Evolutionary conservation across 2,329 filamentous ascomycete species (phyloP).

Genomic region (Chaetomium sp.): DNA sequence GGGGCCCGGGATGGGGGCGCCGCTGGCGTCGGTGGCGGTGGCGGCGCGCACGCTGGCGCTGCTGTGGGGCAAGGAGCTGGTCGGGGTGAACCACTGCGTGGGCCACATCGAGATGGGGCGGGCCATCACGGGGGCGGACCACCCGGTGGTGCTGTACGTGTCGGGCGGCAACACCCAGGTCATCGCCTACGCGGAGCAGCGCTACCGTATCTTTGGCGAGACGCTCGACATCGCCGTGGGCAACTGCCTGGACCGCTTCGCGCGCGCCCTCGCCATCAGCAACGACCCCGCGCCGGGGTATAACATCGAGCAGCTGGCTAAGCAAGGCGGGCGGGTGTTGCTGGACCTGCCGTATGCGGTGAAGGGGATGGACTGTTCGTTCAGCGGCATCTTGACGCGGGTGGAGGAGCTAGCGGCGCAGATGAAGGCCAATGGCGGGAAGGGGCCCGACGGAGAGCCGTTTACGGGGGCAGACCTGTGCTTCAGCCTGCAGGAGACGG

Average conservation of each 20-base stretch:
- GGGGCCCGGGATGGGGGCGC: conserved; percentile 95
- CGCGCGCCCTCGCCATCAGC: conserved; percentile 83
- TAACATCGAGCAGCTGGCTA: conserved; percentile 94
- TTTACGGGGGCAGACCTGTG: conserved; percentile 84
- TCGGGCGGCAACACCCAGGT: conserved; percentile 97
- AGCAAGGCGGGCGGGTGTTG: conserved; percentile 67
- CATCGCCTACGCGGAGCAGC: conserved; percentile 90
- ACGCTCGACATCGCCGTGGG: conserved; percentile 96
- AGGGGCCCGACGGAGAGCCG: conserved; percentile 53
- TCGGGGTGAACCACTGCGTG: conserved; percentile 97
- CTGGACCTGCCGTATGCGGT: conserved; percentile 93
- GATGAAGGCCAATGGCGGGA: conserved; percentile 53
- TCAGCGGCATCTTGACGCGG: conserved; percentile 84
- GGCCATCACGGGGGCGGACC: conserved; percentile 82
- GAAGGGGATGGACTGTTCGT: conserved; percentile 98
- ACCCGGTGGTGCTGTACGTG: conserved; percentile 95
- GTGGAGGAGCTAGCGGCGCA: conserved; percentile 78
- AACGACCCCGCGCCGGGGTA: conserved; percentile 97
- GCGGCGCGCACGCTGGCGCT: conserved; percentile 79
- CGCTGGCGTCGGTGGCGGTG: conserved; percentile 82
- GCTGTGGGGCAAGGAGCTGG: conserved; percentile 84
- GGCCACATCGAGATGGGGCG: conserved; percentile 99
- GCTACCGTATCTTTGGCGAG: conserved; percentile 97
- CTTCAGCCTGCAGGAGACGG: conserved; percentile 92
- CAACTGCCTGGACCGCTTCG: conserved; percentile 95